phyloP scores from a whole-genome alignment of 495 filamentous ascomycete genomes.

The Podospora fimiseda region DNA sequence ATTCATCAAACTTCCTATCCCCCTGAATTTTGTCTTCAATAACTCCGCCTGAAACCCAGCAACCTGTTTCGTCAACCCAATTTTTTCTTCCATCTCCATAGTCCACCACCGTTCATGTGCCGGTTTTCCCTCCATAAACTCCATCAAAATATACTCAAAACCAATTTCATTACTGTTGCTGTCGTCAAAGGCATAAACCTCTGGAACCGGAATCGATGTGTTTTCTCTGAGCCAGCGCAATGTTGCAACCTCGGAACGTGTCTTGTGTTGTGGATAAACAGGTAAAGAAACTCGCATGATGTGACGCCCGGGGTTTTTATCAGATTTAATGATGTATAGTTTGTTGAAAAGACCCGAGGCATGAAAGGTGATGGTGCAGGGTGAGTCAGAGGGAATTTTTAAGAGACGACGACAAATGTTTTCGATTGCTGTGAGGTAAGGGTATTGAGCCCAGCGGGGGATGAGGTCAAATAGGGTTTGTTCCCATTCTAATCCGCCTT shows the following conservation, averaged over 20 bases:
- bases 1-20: conserved; percentile 24
- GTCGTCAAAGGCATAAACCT: conserved; percentile 35
- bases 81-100: conserved; percentile 31
- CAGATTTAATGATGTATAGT: conserved; percentile 9
- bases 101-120: conserved; percentile 34
- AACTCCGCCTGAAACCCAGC: conserved; percentile 29
- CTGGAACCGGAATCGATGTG: conserved; percentile 39
- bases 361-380: conserved; percentile 14
- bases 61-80: conserved; percentile 27
- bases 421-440: conserved; percentile 9
- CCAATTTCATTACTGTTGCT: conserved; percentile 35
- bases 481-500: conserved; percentile 4
- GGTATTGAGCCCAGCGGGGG: conserved; percentile 14
- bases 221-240: conserved; percentile 31
- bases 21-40: conserved; percentile 17
- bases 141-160: conserved; percentile 48
- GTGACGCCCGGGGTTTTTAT: not conserved
- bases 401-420: conserved; percentile 12
- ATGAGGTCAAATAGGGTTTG: not conserved
- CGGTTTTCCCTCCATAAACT: conserved; percentile 32
- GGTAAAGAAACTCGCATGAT: conserved; percentile 37
- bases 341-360: conserved; percentile 22
- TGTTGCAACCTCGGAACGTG: conserved; percentile 45
- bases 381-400: conserved; percentile 2
- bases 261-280: conserved; percentile 41